phyloP scores from a whole-genome alignment of 352 stramenopile species.

The Pythium dissimile region DNA sequence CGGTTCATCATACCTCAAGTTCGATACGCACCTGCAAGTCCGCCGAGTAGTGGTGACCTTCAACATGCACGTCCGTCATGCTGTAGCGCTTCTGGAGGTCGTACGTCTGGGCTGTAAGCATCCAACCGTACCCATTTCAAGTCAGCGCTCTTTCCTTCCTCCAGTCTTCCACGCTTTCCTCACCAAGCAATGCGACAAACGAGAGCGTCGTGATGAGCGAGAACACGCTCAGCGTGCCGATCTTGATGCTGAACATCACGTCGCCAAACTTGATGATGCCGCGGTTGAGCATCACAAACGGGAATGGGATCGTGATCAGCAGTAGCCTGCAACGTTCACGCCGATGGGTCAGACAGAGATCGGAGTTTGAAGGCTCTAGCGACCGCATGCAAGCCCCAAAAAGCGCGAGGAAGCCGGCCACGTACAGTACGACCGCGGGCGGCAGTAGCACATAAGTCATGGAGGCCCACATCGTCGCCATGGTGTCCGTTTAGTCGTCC shows the following conservation, averaged over 20 bases:
- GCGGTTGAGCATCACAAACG: constrained; percentile 48
- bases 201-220: constrained; percentile 72
- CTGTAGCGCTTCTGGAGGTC: constrained; percentile 80
- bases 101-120: constrained; percentile 53
- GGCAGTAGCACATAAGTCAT: constrained; percentile 78
- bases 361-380: neutral
- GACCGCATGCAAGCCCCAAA: neutral
- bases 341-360: neutral
- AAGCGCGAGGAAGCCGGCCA: neutral
- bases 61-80: constrained; percentile 16
- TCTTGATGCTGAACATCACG: constrained; percentile 67
- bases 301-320: constrained; percentile 78
- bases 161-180: neutral
- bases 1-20: no score
- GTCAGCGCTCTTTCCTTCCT: neutral
- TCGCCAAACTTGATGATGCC: constrained; percentile 74
- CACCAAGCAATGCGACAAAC: constrained; percentile 57
- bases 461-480: constrained; percentile 71
- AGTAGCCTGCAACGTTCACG: constrained; percentile 36
- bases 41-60: constrained; percentile 66
- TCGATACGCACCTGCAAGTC: constrained; percentile 69
- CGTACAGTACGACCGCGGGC: constrained; percentile 74
- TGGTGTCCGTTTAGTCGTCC: constrained; percentile 7
- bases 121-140: neutral
- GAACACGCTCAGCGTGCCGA: constrained; percentile 70